phyloP scores from a whole-genome alignment of 2,329 filamentous ascomycete species.

The Dactylellina haptotyla region DNA sequence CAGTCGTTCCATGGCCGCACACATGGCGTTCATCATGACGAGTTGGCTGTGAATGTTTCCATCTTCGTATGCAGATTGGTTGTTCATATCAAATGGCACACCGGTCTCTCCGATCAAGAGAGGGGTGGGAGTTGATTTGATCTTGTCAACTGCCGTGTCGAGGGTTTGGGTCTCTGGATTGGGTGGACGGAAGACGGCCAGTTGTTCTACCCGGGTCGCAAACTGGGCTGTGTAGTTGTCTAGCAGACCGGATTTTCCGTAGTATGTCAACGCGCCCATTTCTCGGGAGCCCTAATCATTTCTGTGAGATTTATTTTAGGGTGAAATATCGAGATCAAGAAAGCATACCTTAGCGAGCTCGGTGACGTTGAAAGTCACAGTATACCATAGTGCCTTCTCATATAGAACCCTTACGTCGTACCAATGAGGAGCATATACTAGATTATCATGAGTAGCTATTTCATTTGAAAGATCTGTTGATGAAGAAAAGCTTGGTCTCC shows the following conservation, averaged over 20 bases:
- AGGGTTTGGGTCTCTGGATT: constrained; percentile 46
- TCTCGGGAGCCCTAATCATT: constrained; percentile 56
- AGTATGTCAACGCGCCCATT: constrained; percentile 59
- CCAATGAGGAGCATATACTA: constrained; percentile 64
- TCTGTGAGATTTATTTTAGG: not conserved
- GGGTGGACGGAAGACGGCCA: constrained; percentile 58
- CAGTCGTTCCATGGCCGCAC: constrained; percentile 61
- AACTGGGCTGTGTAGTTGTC: constrained; percentile 63
- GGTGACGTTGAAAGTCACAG: constrained; percentile 62
- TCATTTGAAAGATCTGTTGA: constrained; percentile 57
- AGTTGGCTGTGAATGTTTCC: constrained; percentile 62
- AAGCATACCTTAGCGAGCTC: constrained; percentile 58
- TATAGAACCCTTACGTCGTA: constrained; percentile 64
- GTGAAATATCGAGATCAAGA: not conserved
- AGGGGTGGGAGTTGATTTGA: constrained; percentile 59
- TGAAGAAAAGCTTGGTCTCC: constrained; percentile 55
- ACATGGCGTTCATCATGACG: constrained; percentile 62
- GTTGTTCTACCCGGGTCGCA: constrained; percentile 60
- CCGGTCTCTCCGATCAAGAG: constrained; percentile 63
- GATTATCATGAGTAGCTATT: constrained; percentile 58
- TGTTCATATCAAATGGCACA: constrained; percentile 63
- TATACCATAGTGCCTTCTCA: constrained; percentile 62
- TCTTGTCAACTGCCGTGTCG: constrained; percentile 37
- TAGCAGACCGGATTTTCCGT: constrained; percentile 61
- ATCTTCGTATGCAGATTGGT: constrained; percentile 60